Percentiles rank a stretch among this genome's conserved stretches.
Conservation (phyloP, 2,329 filamentous ascomycete species). For the Phoma herbarum region DNA sequence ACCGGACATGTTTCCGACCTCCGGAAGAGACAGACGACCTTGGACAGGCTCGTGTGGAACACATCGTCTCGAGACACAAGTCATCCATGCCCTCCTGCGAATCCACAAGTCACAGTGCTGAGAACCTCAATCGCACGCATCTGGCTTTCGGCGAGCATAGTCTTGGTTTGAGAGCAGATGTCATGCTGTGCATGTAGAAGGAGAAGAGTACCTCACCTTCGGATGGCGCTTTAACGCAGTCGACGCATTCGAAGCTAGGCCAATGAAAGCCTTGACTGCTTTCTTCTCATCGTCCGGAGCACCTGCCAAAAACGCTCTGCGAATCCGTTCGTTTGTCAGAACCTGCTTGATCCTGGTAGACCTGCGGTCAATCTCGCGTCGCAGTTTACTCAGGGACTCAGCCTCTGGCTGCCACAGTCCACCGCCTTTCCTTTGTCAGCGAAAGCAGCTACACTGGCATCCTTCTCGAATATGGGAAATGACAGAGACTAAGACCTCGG, state of each 20-base stretch:
- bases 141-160: background rate
- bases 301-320: constrained; percentile 70
- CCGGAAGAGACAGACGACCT: background rate
- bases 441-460: background rate
- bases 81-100: background rate
- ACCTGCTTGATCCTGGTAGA: constrained; percentile 74
- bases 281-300: constrained; percentile 64
- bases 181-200: background rate
- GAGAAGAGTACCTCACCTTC: constrained; percentile 67
- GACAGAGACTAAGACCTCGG: background rate
- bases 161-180: background rate
- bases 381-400: constrained; percentile 70
- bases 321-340: constrained; percentile 68
- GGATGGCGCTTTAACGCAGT: constrained; percentile 85
- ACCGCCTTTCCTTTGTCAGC: constrained; percentile 63
- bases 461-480: background rate
- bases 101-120: background rate
- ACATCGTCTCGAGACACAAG: background rate
- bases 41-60: background rate
- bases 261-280: constrained; percentile 72
- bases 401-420: constrained; percentile 84
- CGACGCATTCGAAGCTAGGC: constrained; percentile 66
- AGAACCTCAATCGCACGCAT: background rate
- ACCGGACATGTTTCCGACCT: background rate
- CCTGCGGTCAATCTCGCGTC: constrained; percentile 77